Evolutionary conservation across 2,329 filamentous ascomycete genomes (phyloP).

Genomic region (Aureobasidium lini): DNA sequence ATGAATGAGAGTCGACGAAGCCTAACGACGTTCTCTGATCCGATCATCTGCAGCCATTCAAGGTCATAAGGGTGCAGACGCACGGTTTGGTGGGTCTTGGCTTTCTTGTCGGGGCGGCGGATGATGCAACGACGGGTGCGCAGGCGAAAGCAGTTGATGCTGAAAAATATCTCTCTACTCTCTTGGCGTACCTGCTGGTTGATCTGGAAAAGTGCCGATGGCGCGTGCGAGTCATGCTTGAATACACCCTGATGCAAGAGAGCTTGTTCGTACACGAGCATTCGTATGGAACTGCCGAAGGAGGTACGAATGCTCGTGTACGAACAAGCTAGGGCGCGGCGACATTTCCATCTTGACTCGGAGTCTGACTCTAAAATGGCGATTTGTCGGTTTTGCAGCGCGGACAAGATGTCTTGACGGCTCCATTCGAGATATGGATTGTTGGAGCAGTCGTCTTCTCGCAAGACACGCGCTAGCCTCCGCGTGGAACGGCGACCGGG

Average conservation of each 20-base stretch:
- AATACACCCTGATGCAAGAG: not conserved
- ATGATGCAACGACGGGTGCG: not conserved
- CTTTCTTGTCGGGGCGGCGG: not conserved
- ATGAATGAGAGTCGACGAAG: not conserved
- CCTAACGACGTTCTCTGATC: not conserved
- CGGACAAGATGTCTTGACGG: too few relatives aligned
- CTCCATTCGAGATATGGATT: too few relatives aligned
- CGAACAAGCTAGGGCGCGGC: too few relatives aligned
- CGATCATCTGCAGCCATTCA: not conserved
- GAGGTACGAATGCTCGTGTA: too few relatives aligned
- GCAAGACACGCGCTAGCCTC: too few relatives aligned
- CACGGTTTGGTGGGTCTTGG: not conserved
- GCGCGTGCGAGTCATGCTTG: not conserved
- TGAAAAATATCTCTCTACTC: not conserved
- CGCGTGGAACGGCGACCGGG: too few relatives aligned
- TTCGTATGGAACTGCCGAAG: too few relatives aligned
- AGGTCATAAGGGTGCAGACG: not conserved
- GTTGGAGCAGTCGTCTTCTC: too few relatives aligned
- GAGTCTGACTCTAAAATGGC: too few relatives aligned
- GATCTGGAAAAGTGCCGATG: not conserved
- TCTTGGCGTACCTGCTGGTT: not conserved
- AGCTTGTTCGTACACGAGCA: not conserved
- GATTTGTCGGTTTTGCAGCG: too few relatives aligned
- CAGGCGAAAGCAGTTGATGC: not conserved
- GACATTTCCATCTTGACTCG: not conserved